Percentiles rank a stretch among this genome's conserved stretches.
These are phyloP conservation scores for Talaromyces adpressus DNA, from an alignment of 495 filamentous ascomycete species.

Conservation along the genomic window DNA sequence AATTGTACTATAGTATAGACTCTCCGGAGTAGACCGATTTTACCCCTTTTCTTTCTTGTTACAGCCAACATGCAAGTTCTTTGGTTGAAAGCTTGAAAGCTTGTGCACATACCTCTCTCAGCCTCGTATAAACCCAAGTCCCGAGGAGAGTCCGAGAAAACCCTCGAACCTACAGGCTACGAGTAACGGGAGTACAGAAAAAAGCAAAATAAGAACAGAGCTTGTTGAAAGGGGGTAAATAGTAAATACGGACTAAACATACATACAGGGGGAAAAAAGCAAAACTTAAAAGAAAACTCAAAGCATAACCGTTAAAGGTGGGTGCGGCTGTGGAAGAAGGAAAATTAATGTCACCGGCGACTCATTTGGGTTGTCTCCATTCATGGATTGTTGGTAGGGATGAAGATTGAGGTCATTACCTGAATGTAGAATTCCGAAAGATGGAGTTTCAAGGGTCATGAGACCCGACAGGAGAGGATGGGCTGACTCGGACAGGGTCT, in stretches of 20 bases:
- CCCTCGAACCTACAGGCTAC: background rate
- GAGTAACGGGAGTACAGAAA: background rate
- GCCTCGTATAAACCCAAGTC: background rate
- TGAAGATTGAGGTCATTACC: too few species aligned
- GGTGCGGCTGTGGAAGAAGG: too few species aligned
- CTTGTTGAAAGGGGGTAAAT: background rate
- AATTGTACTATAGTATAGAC: too few species aligned
- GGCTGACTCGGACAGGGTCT: too few species aligned
- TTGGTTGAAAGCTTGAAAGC: background rate
- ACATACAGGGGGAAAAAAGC: too few species aligned
- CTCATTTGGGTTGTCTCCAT: too few species aligned
- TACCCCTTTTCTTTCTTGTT: background rate
- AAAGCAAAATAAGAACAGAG: background rate
- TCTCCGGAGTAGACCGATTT: background rate
- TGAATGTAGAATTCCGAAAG: too few species aligned
- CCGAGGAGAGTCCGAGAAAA: background rate
- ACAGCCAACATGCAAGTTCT: background rate
- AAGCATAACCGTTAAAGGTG: too few species aligned
- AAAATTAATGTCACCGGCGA: too few species aligned
- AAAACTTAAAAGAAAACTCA: background rate
- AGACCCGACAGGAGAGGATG: too few species aligned
- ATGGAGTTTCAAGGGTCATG: too few species aligned
- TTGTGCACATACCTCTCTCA: background rate
- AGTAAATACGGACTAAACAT: background rate
- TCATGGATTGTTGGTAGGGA: too few species aligned